A percentile compares a stretch with the other conserved stretches of the same genome.
Evolutionary conservation across 2,329 filamentous ascomycete species (phyloP).

Genomic region (Botrytis tulipae): DNA sequence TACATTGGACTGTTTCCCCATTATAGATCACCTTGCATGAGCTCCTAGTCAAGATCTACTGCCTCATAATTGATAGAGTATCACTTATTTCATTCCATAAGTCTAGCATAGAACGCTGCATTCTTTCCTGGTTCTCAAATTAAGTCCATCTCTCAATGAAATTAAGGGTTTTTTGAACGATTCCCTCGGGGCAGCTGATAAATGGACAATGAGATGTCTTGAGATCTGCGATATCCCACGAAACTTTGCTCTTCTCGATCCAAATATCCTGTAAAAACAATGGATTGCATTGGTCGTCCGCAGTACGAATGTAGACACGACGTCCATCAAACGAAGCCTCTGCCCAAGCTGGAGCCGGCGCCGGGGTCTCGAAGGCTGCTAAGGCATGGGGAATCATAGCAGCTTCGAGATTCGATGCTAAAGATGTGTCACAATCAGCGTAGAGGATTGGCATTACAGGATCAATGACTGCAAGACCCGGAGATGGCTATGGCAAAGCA

Average conservation of each 20-base stretch:
- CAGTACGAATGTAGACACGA: not conserved
- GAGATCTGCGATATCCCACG: not conserved
- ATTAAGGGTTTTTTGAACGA: not conserved
- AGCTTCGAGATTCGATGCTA: not conserved
- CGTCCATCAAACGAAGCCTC: not conserved
- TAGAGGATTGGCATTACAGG: not conserved
- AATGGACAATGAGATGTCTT: constrained; percentile 4
- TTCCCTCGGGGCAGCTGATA: not conserved
- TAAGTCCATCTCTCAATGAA: not conserved
- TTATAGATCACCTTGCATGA: not conserved
- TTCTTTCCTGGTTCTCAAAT: too few species aligned
- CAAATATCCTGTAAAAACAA: constrained; percentile 1
- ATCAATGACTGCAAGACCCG: not conserved
- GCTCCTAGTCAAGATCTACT: not conserved
- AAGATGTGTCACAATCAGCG: not conserved
- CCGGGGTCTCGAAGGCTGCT: not conserved
- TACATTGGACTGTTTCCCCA: not conserved
- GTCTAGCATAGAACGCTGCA: not conserved
- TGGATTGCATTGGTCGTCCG: not conserved
- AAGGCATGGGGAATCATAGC: constrained; percentile 1
- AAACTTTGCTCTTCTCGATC: not conserved
- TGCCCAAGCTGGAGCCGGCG: not conserved
- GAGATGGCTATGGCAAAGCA: not conserved
- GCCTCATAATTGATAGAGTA: not conserved
- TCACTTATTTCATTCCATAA: not conserved